Conservation (phyloP, 2,329 filamentous ascomycete species). For the Diaporthe vaccinii region DNA sequence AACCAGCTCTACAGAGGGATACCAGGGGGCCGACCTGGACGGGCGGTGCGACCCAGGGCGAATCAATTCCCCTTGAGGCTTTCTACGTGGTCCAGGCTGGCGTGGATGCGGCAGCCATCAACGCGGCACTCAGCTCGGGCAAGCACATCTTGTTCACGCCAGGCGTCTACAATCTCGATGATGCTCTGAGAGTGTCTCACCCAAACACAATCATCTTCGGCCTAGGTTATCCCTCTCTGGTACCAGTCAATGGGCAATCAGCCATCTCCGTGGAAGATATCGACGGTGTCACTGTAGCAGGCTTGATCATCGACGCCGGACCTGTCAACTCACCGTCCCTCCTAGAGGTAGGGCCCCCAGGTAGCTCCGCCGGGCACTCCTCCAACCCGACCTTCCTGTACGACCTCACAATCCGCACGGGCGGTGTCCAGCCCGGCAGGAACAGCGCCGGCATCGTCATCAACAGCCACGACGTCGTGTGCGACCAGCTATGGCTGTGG, state of each 20-base stretch:
- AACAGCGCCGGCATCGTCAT: conserved; percentile 49
- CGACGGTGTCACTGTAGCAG: conserved; percentile 49
- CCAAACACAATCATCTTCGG: conserved; percentile 49
- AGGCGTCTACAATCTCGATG: conserved; percentile 49
- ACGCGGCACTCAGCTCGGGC: conserved; percentile 46
- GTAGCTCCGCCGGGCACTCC: conserved; percentile 44
- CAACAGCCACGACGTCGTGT: conserved; percentile 49
- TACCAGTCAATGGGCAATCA: conserved; percentile 46
- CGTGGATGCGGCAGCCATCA: conserved; percentile 46
- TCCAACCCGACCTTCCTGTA: conserved; percentile 50
- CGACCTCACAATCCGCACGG: conserved; percentile 51
- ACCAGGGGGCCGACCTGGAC: conserved; percentile 49
- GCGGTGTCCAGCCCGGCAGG: conserved; percentile 43
- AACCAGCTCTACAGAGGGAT: conserved; percentile 47
- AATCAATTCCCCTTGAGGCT: conserved; percentile 47
- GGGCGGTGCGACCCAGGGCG: conserved; percentile 46
- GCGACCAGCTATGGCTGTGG: conserved; percentile 52
- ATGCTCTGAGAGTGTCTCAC: conserved; percentile 45
- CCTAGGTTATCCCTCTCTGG: conserved; percentile 49
- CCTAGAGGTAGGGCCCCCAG: conserved; percentile 47
- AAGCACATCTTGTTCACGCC: conserved; percentile 51
- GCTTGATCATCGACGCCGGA: conserved; percentile 50
- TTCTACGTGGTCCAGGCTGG: conserved; percentile 48
- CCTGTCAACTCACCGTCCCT: conserved; percentile 46
- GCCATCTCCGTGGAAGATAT: conserved; percentile 48